Percentiles rank a stretch among this genome's conserved stretches.
Conservation (phyloP, 2,329 filamentous ascomycete genomes). For the Ceratocystis alfenasii region DNA sequence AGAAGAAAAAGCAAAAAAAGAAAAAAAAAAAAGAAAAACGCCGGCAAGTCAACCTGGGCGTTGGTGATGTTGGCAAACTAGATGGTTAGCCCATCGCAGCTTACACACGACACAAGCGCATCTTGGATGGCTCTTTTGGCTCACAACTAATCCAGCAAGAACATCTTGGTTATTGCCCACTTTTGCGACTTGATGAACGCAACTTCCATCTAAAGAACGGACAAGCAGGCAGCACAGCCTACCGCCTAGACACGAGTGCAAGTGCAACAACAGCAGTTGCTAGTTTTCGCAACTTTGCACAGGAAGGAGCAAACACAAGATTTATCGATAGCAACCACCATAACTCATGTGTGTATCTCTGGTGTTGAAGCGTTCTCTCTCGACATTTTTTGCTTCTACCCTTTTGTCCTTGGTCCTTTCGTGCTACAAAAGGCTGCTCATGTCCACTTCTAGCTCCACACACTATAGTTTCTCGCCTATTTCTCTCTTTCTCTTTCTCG, state of each 20-base stretch:
- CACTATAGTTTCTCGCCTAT: not conserved
- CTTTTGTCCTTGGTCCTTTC: not conserved
- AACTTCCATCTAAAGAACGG: not conserved
- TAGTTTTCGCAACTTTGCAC: not conserved
- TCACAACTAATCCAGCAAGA: not conserved
- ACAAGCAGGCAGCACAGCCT: not conserved
- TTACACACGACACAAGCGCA: not conserved
- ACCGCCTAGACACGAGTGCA: not conserved
- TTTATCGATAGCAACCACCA: not conserved
- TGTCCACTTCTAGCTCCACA: not conserved
- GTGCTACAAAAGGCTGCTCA: not conserved
- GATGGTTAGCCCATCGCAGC: no score
- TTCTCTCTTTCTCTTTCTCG: not conserved
- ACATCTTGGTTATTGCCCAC: not conserved
- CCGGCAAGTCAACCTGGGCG: no score
- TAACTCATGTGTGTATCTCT: not conserved
- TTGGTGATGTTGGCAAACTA: no score
- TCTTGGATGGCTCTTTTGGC: not conserved
- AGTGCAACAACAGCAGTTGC: not conserved
- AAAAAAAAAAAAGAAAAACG: not conserved
- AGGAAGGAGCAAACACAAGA: constrained; percentile 8
- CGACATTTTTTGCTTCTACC: not conserved
- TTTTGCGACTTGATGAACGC: not conserved
- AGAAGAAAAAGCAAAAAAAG: not conserved
- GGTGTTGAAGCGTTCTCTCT: no score